Base-by-base conservation (phyloP, 208 protist genomes). In the Crithidia fasciculata region DNA sequence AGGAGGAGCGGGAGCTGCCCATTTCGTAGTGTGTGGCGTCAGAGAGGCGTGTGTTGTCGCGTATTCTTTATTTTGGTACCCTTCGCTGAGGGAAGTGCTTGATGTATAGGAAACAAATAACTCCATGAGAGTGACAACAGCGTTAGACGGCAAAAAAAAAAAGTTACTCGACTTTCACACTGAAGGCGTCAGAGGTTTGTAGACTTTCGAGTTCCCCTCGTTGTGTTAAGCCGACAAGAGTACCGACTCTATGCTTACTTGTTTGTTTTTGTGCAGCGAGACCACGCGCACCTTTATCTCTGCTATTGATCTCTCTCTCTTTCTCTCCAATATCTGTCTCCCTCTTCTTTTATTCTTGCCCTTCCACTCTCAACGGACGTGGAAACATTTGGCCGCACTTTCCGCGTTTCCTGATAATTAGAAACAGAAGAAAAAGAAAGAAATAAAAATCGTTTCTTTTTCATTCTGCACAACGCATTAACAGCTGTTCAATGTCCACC, bases 1-100 rank as follows among this genome's bases (percentile, higher is more conserved):
- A 75, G 61, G 84, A 91, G 68, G 90, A 95, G 76, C 83, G 78
- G 7, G 74, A 78, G 12, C 13, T 78, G 12, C 59, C 74, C 41
- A 70, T 78, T 28, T 44, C 36, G 3, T 73, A 52, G 15, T 28
- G 61, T 18, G 7, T 43, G 5, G 7, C 57, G 43, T 57, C 7
- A 19, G 28, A 28, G 28, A 28, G 28, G 28, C 28, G 28, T 28
- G 28, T 28, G 28, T 28, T 28, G 28, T 28, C 28, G 28, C 28
- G 28, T 59, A 8, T 60, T 12, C 18, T 6, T 59, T 19, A 18
- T 61, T 40, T 43, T 71, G 16, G 36, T 41, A 40, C 28, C 61
- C n/a, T 15, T 37, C 37, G 47, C 40, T 50, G 59, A 28, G 28
- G 28, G 28, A 28, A 28, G 28, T 28, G 28, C 28, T 28, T 28